These are phyloP conservation scores for Plasmodium coatneyi DNA, from an alignment of 169 alveolate genomes.

Conservation along the genomic window DNA sequence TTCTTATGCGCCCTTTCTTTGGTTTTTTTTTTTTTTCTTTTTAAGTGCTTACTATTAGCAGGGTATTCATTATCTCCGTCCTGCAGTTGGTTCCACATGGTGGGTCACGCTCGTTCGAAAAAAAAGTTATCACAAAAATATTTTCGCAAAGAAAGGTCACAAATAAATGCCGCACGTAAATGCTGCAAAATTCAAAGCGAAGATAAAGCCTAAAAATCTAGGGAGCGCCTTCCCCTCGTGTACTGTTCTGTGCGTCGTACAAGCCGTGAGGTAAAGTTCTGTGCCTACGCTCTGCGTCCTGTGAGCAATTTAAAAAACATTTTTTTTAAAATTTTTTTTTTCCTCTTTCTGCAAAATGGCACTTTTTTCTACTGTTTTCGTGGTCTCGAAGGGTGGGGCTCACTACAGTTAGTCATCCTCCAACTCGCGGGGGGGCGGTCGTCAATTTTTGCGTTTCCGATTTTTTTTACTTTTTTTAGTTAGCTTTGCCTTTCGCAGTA, in stretches of 20 bases:
- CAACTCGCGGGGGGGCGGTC: neutral
- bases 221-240: neutral
- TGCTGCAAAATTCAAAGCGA: neutral
- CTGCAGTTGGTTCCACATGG: conserved; percentile 46
- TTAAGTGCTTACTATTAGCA: neutral
- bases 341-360: neutral
- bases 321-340: neutral
- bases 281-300: neutral
- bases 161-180: no score
- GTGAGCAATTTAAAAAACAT: neutral
- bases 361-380: neutral
- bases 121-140: neutral
- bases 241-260: neutral
- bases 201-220: neutral
- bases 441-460: neutral
- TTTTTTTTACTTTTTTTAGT: neutral
- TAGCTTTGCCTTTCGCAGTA: neutral
- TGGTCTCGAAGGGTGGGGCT: neutral
- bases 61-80: conserved; percentile 3
- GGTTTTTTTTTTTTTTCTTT: neutral
- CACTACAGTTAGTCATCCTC: neutral
- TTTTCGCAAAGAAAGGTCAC: neutral
- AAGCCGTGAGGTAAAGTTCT: neutral
- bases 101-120: neutral
- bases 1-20: neutral